Evolutionary conservation across 2,329 filamentous ascomycete genomes (phyloP).

Genomic region (Fusarium pseudograminearum): DNA sequence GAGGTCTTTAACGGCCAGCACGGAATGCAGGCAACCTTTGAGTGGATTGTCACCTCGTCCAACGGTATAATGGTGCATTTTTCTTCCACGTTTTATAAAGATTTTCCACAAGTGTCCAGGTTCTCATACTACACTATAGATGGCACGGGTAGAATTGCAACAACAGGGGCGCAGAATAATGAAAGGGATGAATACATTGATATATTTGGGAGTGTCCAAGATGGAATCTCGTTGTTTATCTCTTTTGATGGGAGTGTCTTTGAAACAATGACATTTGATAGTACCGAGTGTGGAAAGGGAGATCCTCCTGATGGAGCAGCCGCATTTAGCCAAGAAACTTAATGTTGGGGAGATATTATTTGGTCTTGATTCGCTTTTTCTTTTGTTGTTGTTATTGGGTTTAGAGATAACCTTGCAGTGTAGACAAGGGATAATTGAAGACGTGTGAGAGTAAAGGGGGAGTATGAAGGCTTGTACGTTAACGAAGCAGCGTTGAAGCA

Average conservation of each 20-base stretch:
- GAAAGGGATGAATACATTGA: neutral
- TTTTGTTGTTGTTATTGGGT: neutral
- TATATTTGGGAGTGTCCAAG: neutral
- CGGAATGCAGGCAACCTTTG: neutral
- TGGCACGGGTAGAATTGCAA: neutral
- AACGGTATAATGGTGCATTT: no score
- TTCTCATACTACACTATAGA: neutral
- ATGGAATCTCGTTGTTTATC: neutral
- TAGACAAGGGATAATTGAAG: neutral
- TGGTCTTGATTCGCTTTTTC: neutral
- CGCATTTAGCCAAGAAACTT: fast-evolving
- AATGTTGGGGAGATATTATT: neutral
- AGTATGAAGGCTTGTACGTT: conserved; percentile 34
- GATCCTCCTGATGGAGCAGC: neutral
- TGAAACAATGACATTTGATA: neutral
- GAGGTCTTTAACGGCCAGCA: neutral
- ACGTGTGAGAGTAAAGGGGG: neutral
- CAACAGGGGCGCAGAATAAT: neutral
- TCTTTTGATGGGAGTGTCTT: neutral
- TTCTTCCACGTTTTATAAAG: neutral
- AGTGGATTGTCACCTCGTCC: neutral
- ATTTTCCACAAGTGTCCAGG: neutral
- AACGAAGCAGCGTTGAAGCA: conserved; percentile 34
- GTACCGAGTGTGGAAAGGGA: neutral
- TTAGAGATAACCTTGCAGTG: neutral